Percentiles rank a stretch among this genome's conserved stretches.
phyloP scores from a whole-genome alignment of 1,284 basidiomycete species.

The Cutaneotrichosporon dermatis region DNA sequence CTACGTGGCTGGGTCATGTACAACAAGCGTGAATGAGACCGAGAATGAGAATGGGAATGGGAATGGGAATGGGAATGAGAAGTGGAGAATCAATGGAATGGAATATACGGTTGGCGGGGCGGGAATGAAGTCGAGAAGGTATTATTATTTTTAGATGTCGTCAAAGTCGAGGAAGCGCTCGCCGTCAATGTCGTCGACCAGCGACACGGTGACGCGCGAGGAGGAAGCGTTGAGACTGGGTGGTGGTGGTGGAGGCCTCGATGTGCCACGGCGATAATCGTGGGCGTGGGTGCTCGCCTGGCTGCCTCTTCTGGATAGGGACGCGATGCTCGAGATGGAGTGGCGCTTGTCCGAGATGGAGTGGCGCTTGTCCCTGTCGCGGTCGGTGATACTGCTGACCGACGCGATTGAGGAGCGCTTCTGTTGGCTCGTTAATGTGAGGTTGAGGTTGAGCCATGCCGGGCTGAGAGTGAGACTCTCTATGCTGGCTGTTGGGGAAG shows the following conservation, averaged over 20 bases:
- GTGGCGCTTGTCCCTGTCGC: neutral
- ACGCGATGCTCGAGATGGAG: conserved; percentile 1
- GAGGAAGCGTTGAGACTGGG: neutral
- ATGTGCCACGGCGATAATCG: neutral
- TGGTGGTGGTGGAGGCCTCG: no score
- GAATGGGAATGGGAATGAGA: no score
- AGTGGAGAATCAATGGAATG: neutral
- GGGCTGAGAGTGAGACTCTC: conserved; percentile 13
- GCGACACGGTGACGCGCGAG: neutral
- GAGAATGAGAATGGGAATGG: no score
- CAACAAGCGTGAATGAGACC: no score
- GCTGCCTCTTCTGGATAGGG: neutral
- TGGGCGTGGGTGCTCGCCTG: neutral
- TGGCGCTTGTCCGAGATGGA: neutral
- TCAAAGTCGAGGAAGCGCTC: conserved; percentile 25
- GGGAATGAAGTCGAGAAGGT: no score
- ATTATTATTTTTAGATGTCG: conserved; percentile 11
- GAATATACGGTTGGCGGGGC: neutral
- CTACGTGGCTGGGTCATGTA: no score
- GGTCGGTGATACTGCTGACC: neutral
- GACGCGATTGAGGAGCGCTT: neutral
- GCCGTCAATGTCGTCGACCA: conserved; percentile 9
- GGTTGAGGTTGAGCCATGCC: conserved; percentile 2
- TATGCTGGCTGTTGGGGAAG: conserved; percentile 12
- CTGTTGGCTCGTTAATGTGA: neutral